phyloP scores from a whole-genome alignment of 2,329 filamentous ascomycete genomes.

The Biscogniauxia mediterranea region DNA sequence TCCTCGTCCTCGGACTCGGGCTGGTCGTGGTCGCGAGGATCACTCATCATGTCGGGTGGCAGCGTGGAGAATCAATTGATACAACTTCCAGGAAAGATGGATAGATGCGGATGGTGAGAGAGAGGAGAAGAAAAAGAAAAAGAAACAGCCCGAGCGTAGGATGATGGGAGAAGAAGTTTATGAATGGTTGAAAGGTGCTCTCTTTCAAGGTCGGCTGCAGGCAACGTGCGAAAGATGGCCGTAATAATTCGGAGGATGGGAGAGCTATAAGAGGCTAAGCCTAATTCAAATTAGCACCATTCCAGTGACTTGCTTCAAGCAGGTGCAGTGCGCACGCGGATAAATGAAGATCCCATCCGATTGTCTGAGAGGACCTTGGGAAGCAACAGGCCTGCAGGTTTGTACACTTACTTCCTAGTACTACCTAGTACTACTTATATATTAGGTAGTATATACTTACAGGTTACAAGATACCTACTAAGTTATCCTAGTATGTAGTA shows the following conservation, averaged over 20 bases:
- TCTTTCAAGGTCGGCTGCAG: slow-evolving; percentile 10
- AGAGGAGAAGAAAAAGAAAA: slow-evolving; percentile 1
- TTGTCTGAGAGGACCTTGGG: too few relatives aligned
- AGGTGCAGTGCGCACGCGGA: background rate
- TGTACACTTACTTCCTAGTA: too few relatives aligned
- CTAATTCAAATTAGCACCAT: background rate
- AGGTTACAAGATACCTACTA: too few relatives aligned
- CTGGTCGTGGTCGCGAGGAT: slow-evolving; percentile 47
- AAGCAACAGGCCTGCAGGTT: too few relatives aligned
- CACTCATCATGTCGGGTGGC: slow-evolving; percentile 42
- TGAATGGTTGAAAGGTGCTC: slow-evolving; percentile 9
- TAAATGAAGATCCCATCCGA: background rate
- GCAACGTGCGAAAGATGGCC: background rate
- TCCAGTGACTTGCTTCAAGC: too few relatives aligned
- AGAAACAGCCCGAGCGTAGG: slow-evolving; percentile 1
- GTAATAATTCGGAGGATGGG: slow-evolving; percentile 9
- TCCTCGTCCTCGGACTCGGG: slow-evolving; percentile 72
- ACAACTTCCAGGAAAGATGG: background rate
- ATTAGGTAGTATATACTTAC: too few relatives aligned
- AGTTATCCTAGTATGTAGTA: too few relatives aligned
- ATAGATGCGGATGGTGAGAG: background rate
- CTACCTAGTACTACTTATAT: too few relatives aligned
- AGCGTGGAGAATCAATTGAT: slow-evolving; percentile 4
- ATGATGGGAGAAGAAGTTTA: slow-evolving; percentile 2
- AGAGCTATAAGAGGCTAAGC: slow-evolving; percentile 16